These are phyloP conservation scores for Phytophthora palmivora DNA, from an alignment of 352 stramenopile genomes.

Conservation along the genomic window DNA sequence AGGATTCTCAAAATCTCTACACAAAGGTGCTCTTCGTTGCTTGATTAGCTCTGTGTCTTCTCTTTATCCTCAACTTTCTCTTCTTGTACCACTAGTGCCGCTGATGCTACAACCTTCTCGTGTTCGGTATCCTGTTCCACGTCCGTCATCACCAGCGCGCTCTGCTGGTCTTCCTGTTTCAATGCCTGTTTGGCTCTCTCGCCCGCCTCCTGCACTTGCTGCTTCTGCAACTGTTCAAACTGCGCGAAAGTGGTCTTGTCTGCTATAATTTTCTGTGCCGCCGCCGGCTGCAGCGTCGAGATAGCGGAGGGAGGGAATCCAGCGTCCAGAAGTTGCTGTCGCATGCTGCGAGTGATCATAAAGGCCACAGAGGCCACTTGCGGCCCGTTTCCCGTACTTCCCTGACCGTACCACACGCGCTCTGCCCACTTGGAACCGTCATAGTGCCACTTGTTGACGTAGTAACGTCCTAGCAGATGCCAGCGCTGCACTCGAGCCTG, in stretches of 20 bases:
- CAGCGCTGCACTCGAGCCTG: slow-evolving; percentile 58
- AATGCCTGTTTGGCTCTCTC: slow-evolving; percentile 35
- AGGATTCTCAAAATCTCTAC: no score
- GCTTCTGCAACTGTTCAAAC: slow-evolving; percentile 50
- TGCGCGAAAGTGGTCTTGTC: slow-evolving; percentile 66
- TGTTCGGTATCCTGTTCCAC: slow-evolving; percentile 5
- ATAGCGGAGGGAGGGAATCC: slow-evolving; percentile 72
- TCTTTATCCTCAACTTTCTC: slow-evolving; percentile 13
- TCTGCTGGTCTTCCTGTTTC: slow-evolving; percentile 25
- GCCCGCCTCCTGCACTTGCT: slow-evolving; percentile 31
- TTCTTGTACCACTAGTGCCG: slow-evolving; percentile 29
- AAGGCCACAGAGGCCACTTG: slow-evolving; percentile 80
- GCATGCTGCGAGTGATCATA: slow-evolving; percentile 86
- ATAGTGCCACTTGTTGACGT: slow-evolving; percentile 88
- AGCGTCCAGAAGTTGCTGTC: slow-evolving; percentile 57
- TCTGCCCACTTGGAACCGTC: slow-evolving; percentile 79
- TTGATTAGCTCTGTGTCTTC: slow-evolving; percentile 18
- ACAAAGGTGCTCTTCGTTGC: slow-evolving; percentile 21
- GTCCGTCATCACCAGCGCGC: slow-evolving; percentile 14
- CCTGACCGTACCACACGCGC: slow-evolving; percentile 71
- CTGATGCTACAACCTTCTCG: slow-evolving; percentile 1
- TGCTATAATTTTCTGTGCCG: slow-evolving; percentile 63
- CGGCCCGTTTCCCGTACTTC: slow-evolving; percentile 44
- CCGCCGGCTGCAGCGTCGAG: slow-evolving; percentile 60
- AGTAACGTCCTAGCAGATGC: slow-evolving; percentile 77